Conservation (phyloP, 1,284 basidiomycete species). For the Ceratobasidium papillatum region DNA sequence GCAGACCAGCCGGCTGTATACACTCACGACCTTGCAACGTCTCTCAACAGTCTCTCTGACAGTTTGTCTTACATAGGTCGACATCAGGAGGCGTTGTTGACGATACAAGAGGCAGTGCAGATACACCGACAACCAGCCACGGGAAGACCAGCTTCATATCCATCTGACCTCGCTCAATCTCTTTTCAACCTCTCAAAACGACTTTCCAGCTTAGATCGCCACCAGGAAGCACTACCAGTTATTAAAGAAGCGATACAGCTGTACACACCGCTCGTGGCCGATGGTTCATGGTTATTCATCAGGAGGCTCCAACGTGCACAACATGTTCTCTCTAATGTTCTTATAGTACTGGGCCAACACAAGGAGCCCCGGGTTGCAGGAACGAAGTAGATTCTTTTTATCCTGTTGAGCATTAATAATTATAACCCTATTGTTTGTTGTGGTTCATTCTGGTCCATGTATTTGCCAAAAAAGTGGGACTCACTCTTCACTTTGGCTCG, state of each 20-base stretch:
- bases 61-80: neutral
- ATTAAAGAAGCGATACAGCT: no score
- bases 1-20: neutral
- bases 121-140: neutral
- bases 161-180: neutral
- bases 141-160: neutral
- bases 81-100: neutral
- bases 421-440: no score
- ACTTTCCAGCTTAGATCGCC: neutral
- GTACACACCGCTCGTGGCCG: no score
- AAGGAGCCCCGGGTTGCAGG: no score
- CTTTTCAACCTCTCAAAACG: neutral
- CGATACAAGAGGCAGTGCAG: neutral
- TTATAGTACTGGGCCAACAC: no score
- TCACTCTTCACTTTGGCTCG: conserved; percentile 88
- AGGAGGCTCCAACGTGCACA: no score
- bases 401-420: no score
- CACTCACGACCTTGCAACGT: neutral
- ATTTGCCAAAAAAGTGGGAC: no score
- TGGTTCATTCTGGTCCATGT: no score
- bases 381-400: no score
- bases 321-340: no score
- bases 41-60: neutral
- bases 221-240: neutral
- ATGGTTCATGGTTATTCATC: no score